Evolutionary conservation across 441 rosid genomes (phyloP).

Genomic region (Populus hybrid): DNA sequence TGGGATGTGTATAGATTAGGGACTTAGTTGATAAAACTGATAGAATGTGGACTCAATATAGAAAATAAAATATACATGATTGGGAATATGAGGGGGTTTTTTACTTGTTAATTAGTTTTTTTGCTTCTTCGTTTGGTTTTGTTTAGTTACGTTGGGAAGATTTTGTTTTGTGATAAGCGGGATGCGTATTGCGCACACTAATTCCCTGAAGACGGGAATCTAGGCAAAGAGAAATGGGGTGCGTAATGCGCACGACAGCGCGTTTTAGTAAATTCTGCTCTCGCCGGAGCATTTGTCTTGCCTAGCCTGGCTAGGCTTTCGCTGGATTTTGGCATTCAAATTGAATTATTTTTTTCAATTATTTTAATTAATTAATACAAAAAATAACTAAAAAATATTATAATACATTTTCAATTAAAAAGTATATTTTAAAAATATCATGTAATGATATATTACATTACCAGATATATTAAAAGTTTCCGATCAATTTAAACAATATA

Average conservation of each 20-base stretch:
- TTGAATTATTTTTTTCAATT: too few species aligned
- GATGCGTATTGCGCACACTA: slow-evolving; percentile 26
- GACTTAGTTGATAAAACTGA: not conserved
- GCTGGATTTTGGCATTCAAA: not conserved
- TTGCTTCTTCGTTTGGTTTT: not conserved
- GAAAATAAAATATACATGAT: not conserved
- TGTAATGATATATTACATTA: too few species aligned
- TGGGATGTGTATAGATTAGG: not conserved
- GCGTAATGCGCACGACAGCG: slow-evolving; percentile 9
- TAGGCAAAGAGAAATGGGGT: not conserved
- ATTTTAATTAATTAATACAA: not conserved
- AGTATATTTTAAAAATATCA: too few species aligned
- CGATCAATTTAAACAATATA: too few species aligned
- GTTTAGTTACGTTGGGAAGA: not conserved
- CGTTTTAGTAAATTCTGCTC: not conserved
- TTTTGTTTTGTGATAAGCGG: not conserved
- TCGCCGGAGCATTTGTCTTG: not conserved
- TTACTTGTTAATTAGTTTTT: not conserved
- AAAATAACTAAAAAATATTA: not conserved
- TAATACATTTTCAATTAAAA: too few species aligned
- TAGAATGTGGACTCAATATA: not conserved
- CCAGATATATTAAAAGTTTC: too few species aligned
- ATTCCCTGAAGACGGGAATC: not conserved
- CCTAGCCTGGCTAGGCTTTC: not conserved
- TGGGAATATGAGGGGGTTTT: not conserved